Conservation (phyloP, 192 early-diverging fungal genomes). For the Coemansia sp. region DNA sequence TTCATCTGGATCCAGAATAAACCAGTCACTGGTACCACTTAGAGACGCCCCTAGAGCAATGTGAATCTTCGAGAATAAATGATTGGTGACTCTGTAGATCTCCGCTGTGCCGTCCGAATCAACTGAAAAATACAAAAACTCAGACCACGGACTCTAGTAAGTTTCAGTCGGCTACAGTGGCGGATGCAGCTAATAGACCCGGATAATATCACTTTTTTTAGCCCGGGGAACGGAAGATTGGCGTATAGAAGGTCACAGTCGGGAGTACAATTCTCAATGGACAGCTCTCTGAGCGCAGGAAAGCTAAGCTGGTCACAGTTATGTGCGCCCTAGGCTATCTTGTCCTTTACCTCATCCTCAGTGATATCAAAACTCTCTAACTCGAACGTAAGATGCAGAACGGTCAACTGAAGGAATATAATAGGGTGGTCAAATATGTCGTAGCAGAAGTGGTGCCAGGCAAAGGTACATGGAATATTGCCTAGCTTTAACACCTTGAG, state of each 20-base stretch:
- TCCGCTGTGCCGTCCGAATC: not conserved
- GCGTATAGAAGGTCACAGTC: not conserved
- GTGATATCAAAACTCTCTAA: not conserved
- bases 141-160: not conserved
- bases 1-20: not conserved
- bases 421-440: not conserved
- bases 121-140: not conserved
- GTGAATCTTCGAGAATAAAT: not conserved
- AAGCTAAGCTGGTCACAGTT: constrained; percentile 2
- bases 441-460: constrained; percentile 1
- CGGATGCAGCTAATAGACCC: not conserved
- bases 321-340: not conserved
- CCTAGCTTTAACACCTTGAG: not conserved
- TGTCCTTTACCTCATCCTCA: not conserved
- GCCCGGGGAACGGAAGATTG: not conserved
- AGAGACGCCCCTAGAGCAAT: not conserved
- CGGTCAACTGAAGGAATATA: not conserved
- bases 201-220: not conserved
- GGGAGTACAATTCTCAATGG: not conserved
- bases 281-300: not conserved
- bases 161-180: not conserved
- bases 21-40: not conserved
- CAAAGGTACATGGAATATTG: not conserved
- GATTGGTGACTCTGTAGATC: not conserved
- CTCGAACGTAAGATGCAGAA: not conserved